phyloP scores from a whole-genome alignment of 768 basidiomycete genomes.

The Amanita molliuscula region DNA sequence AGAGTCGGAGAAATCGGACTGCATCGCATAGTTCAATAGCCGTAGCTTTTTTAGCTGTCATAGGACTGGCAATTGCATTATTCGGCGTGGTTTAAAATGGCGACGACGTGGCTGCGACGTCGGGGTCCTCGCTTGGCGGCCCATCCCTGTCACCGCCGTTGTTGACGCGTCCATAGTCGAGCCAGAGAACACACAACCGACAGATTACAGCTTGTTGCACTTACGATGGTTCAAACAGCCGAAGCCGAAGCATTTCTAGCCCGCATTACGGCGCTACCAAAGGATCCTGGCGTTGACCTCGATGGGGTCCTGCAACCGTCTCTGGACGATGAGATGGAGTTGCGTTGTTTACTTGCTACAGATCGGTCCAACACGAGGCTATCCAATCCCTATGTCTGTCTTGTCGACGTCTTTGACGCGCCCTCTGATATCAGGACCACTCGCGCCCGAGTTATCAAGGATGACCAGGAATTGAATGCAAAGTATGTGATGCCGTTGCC shows the following conservation, averaged over 20 bases:
- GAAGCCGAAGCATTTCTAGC: conserved; percentile 4
- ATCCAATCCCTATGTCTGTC: conserved; percentile 1
- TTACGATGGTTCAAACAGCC: background rate
- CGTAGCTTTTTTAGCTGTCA: too few relatives aligned
- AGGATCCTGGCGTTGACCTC: background rate
- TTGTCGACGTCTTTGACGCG: conserved; percentile 1
- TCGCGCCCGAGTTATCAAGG: conserved; percentile 3
- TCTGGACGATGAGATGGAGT: conserved; percentile 4
- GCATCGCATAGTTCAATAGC: too few relatives aligned
- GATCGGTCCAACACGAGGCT: background rate
- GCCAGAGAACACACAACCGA: too few relatives aligned
- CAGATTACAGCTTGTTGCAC: too few relatives aligned
- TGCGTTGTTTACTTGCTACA: conserved; percentile 1
- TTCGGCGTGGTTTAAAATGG: too few relatives aligned
- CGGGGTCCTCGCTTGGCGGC: too few relatives aligned
- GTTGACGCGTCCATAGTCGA: too few relatives aligned
- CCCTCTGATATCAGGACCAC: conserved; percentile 4
- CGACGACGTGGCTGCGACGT: too few relatives aligned
- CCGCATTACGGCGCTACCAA: background rate
- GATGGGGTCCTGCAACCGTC: conserved; percentile 1
- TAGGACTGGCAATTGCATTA: too few relatives aligned
- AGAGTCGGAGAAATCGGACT: too few relatives aligned
- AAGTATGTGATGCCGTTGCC: conserved; percentile 32
- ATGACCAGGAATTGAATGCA: conserved; percentile 2
- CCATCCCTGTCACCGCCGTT: too few relatives aligned